These are phyloP conservation scores for Lotmaria passim DNA, from an alignment of 208 protist genomes.

Conservation along the genomic window DNA sequence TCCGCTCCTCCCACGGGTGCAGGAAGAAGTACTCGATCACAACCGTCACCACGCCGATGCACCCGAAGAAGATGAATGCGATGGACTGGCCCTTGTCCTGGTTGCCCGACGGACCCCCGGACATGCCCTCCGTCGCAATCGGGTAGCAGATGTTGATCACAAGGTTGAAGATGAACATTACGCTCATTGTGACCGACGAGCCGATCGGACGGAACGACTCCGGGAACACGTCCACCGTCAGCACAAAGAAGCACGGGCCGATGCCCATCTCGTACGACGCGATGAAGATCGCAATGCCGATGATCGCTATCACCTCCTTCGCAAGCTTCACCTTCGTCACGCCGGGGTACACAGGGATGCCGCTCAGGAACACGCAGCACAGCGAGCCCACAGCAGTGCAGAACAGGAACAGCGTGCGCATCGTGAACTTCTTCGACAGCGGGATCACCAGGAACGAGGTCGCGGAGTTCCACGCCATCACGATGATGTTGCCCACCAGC, in stretches of 20 bases:
- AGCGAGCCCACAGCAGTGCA: constrained; percentile 37
- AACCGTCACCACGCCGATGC: constrained; percentile 49
- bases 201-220: constrained; percentile 59
- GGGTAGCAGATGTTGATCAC: constrained; percentile 72
- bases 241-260: constrained; percentile 63
- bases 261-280: constrained; percentile 53
- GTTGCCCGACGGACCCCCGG: constrained; percentile 59
- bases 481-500: constrained; percentile 62
- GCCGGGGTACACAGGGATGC: constrained; percentile 61
- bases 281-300: constrained; percentile 67
- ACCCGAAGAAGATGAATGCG: constrained; percentile 71
- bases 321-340: constrained; percentile 36
- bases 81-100: constrained; percentile 69
- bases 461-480: constrained; percentile 71
- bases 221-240: constrained; percentile 71
- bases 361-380: constrained; percentile 58
- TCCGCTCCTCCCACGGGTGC: constrained; percentile 29
- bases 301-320: constrained; percentile 46
- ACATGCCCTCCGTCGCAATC: constrained; percentile 62
- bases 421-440: constrained; percentile 46
- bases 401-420: constrained; percentile 54
- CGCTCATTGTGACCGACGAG: constrained; percentile 42
- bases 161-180: constrained; percentile 68
- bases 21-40: constrained; percentile 61
- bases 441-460: constrained; percentile 53